Base-by-base conservation (phyloP, 202 grass and related monocot species). In the Eragrostis tef region DNA sequence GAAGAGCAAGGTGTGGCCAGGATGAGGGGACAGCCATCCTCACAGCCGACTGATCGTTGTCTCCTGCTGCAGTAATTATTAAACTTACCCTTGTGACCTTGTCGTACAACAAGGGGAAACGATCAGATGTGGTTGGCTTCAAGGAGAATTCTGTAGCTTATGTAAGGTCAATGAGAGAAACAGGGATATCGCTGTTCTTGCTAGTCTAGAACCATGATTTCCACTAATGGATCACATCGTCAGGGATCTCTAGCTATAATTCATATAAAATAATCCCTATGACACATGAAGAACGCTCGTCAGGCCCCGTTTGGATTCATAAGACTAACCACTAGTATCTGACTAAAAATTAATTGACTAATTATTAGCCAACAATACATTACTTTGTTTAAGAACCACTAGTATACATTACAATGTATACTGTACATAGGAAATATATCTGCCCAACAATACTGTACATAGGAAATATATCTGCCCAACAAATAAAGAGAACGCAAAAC, bases 11-110 rank as follows among this genome's bases (percentile, higher is more conserved):
- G 67, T 90, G 73, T 29, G 22, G 78, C 83, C 20, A 79, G 86
- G 61, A 25, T 81, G 79, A 81, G 66, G 67, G 66, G 79, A 81
- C 66, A 81, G 39, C 65, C 65, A 69, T 65, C 78, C 52, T 80
- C 78, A 93, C 84, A 92, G 80, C 81, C 76, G 88, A 89, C 89
- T 91, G 90, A 93, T 97, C 86, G 93, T 86, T 93, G 85, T 90
- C 89, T 80, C 87, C 82, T 85, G 82, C 71, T 39, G 49, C 21
- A 26, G 82, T 76, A 88, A 89, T 93, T 86, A 91, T 89, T 89
- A 93, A 93, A 81, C 36, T 73, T 76, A 64, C 83, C 73, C 41
- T 67, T 70, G 66, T 42, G n/a, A n/a, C n/a, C n/a, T n/a, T 58
- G 36, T 70, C 66, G 51, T 71, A 70, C 78, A 46, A 19, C 71